Percentiles rank a stretch among this genome's conserved stretches.
Conservation (phyloP, 306 rosid genomes). For the Rosa chinensis region DNA sequence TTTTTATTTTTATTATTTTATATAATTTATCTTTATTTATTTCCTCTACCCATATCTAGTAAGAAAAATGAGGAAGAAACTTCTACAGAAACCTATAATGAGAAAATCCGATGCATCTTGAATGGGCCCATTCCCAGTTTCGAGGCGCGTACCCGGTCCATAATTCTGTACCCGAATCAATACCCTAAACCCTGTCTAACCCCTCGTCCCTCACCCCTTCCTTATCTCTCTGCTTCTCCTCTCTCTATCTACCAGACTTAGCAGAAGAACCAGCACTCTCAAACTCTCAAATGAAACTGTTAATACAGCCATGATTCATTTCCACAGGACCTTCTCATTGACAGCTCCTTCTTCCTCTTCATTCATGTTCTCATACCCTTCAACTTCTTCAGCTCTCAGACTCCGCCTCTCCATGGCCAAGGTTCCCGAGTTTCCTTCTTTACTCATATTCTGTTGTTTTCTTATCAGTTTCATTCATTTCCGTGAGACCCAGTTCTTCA, state of each 20-base stretch:
- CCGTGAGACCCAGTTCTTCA: neutral
- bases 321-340: constrained; percentile 51
- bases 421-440: constrained; percentile 18
- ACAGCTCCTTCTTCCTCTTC: constrained; percentile 27
- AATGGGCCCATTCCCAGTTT: neutral
- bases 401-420: constrained; percentile 53
- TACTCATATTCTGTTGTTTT: neutral
- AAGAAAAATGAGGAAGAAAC: too few relatives aligned
- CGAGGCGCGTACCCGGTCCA: constrained; percentile 7
- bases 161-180: neutral
- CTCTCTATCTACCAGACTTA: neutral
- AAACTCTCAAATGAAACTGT: constrained; percentile 26
- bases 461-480: neutral
- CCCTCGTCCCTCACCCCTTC: neutral
- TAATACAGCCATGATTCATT: constrained; percentile 45
- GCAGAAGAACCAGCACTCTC: neutral
- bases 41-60: too few relatives aligned
- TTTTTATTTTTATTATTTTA: too few relatives aligned
- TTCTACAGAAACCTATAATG: too few relatives aligned
- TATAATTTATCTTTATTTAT: too few relatives aligned
- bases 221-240: neutral
- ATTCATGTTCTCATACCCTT: constrained; percentile 24
- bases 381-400: constrained; percentile 39
- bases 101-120: neutral
- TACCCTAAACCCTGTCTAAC: constrained; percentile 13